These are phyloP conservation scores for Orbilia oligospora DNA, from an alignment of 2,329 filamentous ascomycete genomes.

Conservation along the genomic window DNA sequence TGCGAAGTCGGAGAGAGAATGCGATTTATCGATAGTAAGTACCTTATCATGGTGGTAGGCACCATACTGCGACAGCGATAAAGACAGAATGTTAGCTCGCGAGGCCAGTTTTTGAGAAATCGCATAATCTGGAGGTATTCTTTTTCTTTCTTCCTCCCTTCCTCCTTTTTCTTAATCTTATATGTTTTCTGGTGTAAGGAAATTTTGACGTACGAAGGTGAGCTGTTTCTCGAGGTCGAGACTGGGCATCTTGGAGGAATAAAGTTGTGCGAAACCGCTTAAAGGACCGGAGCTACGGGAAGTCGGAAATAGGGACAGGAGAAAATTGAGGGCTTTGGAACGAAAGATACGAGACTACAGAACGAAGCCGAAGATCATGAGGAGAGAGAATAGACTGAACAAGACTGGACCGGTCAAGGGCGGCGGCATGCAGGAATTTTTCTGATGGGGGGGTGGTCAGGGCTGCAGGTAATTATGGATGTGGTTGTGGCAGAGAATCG, in stretches of 20 bases:
- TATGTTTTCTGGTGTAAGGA: constrained; percentile 1
- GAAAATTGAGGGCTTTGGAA: not conserved
- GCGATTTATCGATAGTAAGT: constrained; percentile 44
- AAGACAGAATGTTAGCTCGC: constrained; percentile 41
- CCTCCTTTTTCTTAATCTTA: too few relatives aligned
- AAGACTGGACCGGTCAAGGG: constrained; percentile 27
- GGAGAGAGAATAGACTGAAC: constrained; percentile 28
- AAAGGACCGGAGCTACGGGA: constrained; percentile 24
- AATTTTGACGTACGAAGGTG: constrained; percentile 76
- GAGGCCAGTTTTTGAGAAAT: constrained; percentile 10
- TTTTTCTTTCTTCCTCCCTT: not conserved
- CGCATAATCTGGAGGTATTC: constrained; percentile 17
- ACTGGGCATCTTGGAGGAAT: constrained; percentile 61
- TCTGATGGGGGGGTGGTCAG: constrained; percentile 15
- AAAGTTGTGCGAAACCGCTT: constrained; percentile 15
- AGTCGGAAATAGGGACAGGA: constrained; percentile 21
- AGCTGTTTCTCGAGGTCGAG: constrained; percentile 86
- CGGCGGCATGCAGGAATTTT: constrained; percentile 48
- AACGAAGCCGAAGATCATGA: constrained; percentile 41
- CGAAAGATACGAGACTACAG: constrained; percentile 14
- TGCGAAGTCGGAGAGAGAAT: constrained; percentile 6
- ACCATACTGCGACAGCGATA: constrained; percentile 76
- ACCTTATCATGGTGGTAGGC: constrained; percentile 82
- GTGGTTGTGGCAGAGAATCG: not conserved
- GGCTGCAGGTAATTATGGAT: constrained; percentile 28